These are phyloP conservation scores for Lichtheimia corymbifera DNA, from an alignment of 371 early-diverging fungal species.

Conservation along the genomic window DNA sequence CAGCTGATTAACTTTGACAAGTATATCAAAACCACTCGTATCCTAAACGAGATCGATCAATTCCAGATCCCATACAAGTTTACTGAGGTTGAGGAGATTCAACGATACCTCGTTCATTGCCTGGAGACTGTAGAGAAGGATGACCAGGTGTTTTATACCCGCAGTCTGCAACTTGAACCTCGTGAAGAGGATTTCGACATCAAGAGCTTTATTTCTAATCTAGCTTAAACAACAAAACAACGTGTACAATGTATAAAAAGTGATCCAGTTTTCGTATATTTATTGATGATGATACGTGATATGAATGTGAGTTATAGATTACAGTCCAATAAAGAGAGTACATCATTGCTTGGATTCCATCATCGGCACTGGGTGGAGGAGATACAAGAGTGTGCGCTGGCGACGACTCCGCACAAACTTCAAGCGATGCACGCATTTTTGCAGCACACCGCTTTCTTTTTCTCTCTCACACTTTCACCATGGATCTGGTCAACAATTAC, in stretches of 20 bases:
- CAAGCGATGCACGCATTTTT: too few species aligned
- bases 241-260: too few species aligned
- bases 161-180: conserved; percentile 42
- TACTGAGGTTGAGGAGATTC: conserved; percentile 56
- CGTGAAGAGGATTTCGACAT: conserved; percentile 39
- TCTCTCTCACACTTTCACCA: conserved; percentile 4
- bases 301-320: too few species aligned
- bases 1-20: conserved; percentile 83
- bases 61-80: conserved; percentile 77
- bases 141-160: conserved; percentile 40
- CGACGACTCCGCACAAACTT: too few species aligned
- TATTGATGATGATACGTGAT: too few species aligned
- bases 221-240: conserved; percentile 5
- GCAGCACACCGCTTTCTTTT: too few species aligned
- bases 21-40: conserved; percentile 59
- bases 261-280: too few species aligned
- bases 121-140: conserved; percentile 40
- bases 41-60: conserved; percentile 74
- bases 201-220: conserved; percentile 17
- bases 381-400: too few species aligned
- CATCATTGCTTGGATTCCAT: too few species aligned
- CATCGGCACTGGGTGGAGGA: too few species aligned
- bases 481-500: conserved; percentile 50
- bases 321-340: too few species aligned
- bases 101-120: conserved; percentile 29